Evolutionary conservation across 2,329 filamentous ascomycete species (phyloP).

Genomic region (Westerdykella ornata): DNA sequence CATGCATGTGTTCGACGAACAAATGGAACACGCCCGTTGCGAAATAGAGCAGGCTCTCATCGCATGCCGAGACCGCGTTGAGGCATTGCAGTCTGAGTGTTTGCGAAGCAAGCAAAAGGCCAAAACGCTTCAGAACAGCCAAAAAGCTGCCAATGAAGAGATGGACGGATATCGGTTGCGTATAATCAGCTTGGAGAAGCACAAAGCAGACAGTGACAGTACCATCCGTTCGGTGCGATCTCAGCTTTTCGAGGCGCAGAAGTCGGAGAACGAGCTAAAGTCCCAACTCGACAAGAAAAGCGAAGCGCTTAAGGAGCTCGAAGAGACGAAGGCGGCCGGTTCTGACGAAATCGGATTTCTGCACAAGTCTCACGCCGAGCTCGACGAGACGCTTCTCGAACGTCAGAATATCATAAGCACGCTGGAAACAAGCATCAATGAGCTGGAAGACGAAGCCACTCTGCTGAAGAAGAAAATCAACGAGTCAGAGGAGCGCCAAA

Average conservation of each 20-base stretch:
- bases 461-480: constrained; percentile 16
- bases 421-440: constrained; percentile 16
- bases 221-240: constrained; percentile 17
- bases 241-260: constrained; percentile 15
- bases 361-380: constrained; percentile 17
- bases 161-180: constrained; percentile 25
- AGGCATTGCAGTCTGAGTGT: constrained; percentile 28
- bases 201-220: constrained; percentile 17
- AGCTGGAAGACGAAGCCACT: constrained; percentile 17
- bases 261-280: constrained; percentile 17
- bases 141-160: constrained; percentile 20
- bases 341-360: constrained; percentile 17
- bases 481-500: constrained; percentile 13
- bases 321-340: constrained; percentile 12
- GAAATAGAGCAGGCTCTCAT: constrained; percentile 35
- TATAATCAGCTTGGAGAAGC: constrained; percentile 24
- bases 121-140: constrained; percentile 13
- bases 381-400: constrained; percentile 17
- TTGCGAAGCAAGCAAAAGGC: constrained; percentile 20
- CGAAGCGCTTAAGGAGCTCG: constrained; percentile 22
- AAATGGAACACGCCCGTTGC: constrained; percentile 32
- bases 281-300: constrained; percentile 21
- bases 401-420: constrained; percentile 15
- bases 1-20: constrained; percentile 29
- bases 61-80: constrained; percentile 31